These are phyloP conservation scores for Teunomyces kruisii DNA, from an alignment of 805 yeast genomes.

Conservation along the genomic window DNA sequence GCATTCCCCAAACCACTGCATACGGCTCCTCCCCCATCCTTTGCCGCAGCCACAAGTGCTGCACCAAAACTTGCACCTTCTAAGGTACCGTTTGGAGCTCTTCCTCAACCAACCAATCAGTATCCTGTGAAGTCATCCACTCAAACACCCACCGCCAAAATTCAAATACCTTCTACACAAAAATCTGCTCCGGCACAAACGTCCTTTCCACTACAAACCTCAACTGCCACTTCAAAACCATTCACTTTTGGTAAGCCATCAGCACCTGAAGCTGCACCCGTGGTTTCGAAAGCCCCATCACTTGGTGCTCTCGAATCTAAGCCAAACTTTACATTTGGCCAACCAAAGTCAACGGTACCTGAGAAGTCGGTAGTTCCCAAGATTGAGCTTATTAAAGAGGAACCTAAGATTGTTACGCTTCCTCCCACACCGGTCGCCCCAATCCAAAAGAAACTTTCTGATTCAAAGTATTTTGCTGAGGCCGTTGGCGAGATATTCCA, in stretches of 20 bases:
- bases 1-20: neutral
- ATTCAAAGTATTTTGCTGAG: constrained; percentile 21
- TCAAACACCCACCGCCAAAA: neutral
- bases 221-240: neutral
- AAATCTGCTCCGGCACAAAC: neutral
- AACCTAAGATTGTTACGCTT: neutral
- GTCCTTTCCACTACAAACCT: neutral
- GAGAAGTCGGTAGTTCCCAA: neutral
- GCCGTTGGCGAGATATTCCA: constrained; percentile 27
- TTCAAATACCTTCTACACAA: neutral
- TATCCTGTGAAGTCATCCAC: neutral
- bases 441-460: constrained; percentile 19
- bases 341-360: neutral
- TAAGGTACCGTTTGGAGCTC: neutral
- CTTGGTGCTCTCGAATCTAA: neutral
- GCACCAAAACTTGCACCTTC: neutral
- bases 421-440: neutral
- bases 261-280: neutral
- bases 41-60: too few species aligned
- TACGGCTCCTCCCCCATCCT: neutral
- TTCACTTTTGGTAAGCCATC: neutral
- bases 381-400: neutral
- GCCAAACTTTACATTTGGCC: neutral
- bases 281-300: neutral
- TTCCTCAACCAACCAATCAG: neutral